phyloP scores from a whole-genome alignment of 2,329 filamentous ascomycete genomes.

The Pyricularia sp. region DNA sequence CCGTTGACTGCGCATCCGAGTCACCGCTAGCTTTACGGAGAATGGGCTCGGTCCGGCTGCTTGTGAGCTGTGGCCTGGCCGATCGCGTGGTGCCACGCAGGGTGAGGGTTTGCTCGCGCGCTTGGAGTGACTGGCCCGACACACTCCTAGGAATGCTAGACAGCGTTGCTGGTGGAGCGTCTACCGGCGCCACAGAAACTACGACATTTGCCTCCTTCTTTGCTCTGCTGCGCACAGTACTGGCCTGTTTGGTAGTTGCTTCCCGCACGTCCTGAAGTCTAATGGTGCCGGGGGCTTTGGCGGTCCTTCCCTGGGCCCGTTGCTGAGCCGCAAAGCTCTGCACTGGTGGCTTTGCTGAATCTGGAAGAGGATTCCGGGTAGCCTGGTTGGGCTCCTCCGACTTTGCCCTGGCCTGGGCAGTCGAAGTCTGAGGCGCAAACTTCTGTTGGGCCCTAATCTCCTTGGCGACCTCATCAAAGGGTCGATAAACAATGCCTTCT shows the following conservation, averaged over 20 bases:
- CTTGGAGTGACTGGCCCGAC: slow-evolving; percentile 11
- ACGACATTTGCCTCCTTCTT: slow-evolving; percentile 2
- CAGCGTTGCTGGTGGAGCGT: background rate
- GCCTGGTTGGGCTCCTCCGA: slow-evolving; percentile 22
- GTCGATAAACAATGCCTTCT: slow-evolving; percentile 53
- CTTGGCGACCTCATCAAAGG: slow-evolving; percentile 50
- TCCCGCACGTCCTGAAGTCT: background rate
- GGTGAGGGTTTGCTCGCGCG: slow-evolving; percentile 12
- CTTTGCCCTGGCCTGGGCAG: background rate
- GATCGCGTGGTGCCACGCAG: slow-evolving; percentile 11
- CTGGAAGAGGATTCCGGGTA: slow-evolving; percentile 26
- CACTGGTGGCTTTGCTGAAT: slow-evolving; percentile 30
- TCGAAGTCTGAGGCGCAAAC: slow-evolving; percentile 8
- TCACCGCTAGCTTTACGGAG: background rate
- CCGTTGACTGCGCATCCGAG: slow-evolving; percentile 3
- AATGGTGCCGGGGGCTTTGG: background rate
- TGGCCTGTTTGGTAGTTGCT: background rate
- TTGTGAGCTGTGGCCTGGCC: slow-evolving; percentile 11
- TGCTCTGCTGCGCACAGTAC: slow-evolving; percentile 1
- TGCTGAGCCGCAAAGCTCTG: slow-evolving; percentile 62
- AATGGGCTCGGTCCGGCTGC: slow-evolving; percentile 6
- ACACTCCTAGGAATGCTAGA: background rate
- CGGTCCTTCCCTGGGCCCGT: slow-evolving; percentile 43
- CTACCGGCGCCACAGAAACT: background rate
- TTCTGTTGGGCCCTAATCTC: slow-evolving; percentile 35